Evolutionary conservation across 2,329 filamentous ascomycete species (phyloP).

Genomic region (Fusarium tupiense): DNA sequence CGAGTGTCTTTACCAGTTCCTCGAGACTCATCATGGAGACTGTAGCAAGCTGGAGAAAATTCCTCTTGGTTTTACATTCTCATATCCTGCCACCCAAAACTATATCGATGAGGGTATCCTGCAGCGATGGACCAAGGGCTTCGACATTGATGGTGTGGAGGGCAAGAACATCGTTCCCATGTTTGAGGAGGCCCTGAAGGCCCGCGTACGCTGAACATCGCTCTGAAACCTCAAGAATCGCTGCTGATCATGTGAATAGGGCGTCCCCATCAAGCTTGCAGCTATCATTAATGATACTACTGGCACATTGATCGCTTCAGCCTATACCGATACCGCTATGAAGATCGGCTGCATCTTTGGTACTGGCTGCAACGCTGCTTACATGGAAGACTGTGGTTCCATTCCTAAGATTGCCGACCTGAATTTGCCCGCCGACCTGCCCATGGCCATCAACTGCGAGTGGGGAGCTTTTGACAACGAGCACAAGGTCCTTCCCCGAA

Average conservation of each 20-base stretch:
- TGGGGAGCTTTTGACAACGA: constrained; percentile 98
- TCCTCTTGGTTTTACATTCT: constrained; percentile 94
- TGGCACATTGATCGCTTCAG: constrained; percentile 93
- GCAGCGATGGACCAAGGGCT: constrained; percentile 97
- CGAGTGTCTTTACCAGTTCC: constrained; percentile 90
- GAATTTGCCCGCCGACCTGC: constrained; percentile 84
- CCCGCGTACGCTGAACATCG: constrained; percentile 50
- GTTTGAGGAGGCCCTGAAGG: constrained; percentile 80
- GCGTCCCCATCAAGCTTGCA: constrained; percentile 89
- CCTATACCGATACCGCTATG: constrained; percentile 94
- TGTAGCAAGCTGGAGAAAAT: constrained; percentile 69
- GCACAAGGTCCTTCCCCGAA: constrained; percentile 85
- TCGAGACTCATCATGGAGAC: constrained; percentile 83
- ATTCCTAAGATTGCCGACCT: constrained; percentile 94
- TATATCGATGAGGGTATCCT: constrained; percentile 93
- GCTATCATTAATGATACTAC: constrained; percentile 98
- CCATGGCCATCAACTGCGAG: constrained; percentile 97
- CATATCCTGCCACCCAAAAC: constrained; percentile 91
- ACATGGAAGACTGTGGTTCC: constrained; percentile 92
- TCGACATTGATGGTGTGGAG: constrained; percentile 92
- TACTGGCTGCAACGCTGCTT: constrained; percentile 97
- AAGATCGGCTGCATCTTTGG: constrained; percentile 98
- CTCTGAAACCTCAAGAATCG: background rate
- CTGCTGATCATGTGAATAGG: constrained; percentile 57
- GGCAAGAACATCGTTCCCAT: constrained; percentile 90